Evolutionary conservation across 805 yeast genomes (phyloP).

Genomic region (Scheffersomyces stipitis): DNA sequence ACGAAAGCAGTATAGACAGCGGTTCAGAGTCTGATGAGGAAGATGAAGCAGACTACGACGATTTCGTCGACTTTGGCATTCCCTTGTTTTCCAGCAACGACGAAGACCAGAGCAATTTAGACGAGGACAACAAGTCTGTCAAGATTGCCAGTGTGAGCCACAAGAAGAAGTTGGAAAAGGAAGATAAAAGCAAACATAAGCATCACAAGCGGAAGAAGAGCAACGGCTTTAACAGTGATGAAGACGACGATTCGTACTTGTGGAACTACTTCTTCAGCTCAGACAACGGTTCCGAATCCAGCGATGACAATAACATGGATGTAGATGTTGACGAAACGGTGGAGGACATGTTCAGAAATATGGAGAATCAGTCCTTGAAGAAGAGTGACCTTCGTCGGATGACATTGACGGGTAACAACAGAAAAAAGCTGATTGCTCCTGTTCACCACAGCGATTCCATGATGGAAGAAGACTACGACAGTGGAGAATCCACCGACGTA

Average conservation of each 20-base stretch:
- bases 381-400: not conserved
- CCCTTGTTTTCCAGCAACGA: slow-evolving; percentile 23
- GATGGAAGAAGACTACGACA: slow-evolving; percentile 43
- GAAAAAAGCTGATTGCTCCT: not conserved
- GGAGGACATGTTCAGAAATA: slow-evolving; percentile 23
- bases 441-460: slow-evolving; percentile 7
- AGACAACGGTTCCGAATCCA: slow-evolving; percentile 31
- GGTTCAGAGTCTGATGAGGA: slow-evolving; percentile 32
- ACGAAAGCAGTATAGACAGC: slow-evolving; percentile 35
- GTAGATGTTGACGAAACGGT: slow-evolving; percentile 19
- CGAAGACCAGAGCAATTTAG: slow-evolving; percentile 7
- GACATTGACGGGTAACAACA: not conserved
- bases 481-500: slow-evolving; percentile 93
- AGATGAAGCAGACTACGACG: slow-evolving; percentile 39
- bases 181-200: too few relatives aligned
- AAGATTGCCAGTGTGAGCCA: slow-evolving; percentile 3
- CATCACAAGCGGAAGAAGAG: slow-evolving; percentile 12
- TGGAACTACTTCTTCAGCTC: slow-evolving; percentile 71
- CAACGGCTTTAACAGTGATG: slow-evolving; percentile 33
- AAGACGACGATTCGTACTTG: slow-evolving; percentile 68
- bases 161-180: slow-evolving; percentile 8
- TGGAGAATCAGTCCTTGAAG: slow-evolving; percentile 13
- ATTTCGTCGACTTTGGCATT: slow-evolving; percentile 35
- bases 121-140: slow-evolving; percentile 6
- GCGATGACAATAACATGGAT: slow-evolving; percentile 22